Base-by-base conservation (phyloP, 768 basidiomycete genomes). In the Boletus subcaerulescens region DNA sequence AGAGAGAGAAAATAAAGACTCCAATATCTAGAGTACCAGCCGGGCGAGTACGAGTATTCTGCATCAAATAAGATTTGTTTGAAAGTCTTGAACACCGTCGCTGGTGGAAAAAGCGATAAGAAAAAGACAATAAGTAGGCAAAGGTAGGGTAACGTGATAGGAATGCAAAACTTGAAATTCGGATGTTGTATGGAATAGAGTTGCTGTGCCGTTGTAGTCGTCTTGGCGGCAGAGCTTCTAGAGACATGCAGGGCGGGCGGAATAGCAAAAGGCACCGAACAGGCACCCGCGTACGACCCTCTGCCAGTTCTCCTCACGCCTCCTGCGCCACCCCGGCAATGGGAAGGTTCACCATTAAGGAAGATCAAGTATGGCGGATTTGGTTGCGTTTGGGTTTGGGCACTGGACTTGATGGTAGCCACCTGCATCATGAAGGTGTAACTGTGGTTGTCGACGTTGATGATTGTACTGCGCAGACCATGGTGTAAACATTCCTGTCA, bases 401-500 rank as follows among this genome's bases (percentile, higher is more conserved):
- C 8, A 20, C 31, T 48, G 45, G n/a, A n/a, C 4, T 48, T 32
- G 46, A 32, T 36, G 15, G 56, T 18, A 29, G 20, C 43, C 22
- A 5, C 46, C 39, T 13, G 40, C n/a, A 10, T 33, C 40, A 13
- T 12, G 56, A 31, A n/a, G n/a, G n/a, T 48, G 39, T 11, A 15
- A 14, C 29, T 51, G 56, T 29, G 39, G 15, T 13, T 15, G 40
- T 10, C 39, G 53, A 24, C 38, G 17, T 4, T 39, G 45, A n/a
- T 31, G 32, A 22, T 18, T 51, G 18, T 31, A 48, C 42, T 39
- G 44, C 20, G 10, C 45, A 36, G 55, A n/a, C 40, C 50, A 65
- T 5, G 65, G 62, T 2, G 52, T 55, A 17, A 56, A 49, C n/a
- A 55, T 50, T 12, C 50, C 52, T 2, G 53, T 61, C 32, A 67